Base-by-base conservation (phyloP, 805 yeast species). In the Priceomyces medius region DNA sequence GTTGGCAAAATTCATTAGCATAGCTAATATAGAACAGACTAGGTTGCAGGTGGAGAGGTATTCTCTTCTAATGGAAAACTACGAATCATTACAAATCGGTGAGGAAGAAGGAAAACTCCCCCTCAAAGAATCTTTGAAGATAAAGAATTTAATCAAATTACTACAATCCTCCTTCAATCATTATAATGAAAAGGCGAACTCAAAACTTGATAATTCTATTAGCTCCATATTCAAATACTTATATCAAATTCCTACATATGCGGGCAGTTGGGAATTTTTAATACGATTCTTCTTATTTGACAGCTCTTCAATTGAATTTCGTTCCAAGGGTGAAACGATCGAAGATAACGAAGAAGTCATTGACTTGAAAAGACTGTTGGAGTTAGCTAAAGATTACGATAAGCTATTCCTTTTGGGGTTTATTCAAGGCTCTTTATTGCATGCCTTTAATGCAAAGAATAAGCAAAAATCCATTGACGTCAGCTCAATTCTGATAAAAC, bases 1-100 rank as follows among this genome's bases (percentile, higher is more conserved):
- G 38, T 66, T 81, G 8, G 77, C 84, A 8, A 79, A 68, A 45
- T 80, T 86, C 48, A 59, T 83, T 16, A 59, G 71, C 6, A 46
- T 63, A 6, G 70, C 74, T 18, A 77, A 74, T 41, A 51, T 51
- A 5, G 77, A 75, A 13, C 55, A 59, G 16, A 55, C 64, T 5
- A 52, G 57, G 5, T 75, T 69, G 3, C 57, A 61, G 12, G 24
- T 61, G 17, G 79, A 73, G 33, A 52, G 61, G 9, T 57, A 61
- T 40, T 51, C 60, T 3, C 47, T 61, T 1, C 54, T 58, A 10
- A 51, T 76, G 19, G 59, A 65, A 3, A 45, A 54, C 4, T 56
- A 61, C 32, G 50, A 46, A 10, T 56, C 63, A 2, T 33, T 42
- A 14, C 56, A 51, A 29, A 55, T 64, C 37, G 64, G 55, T 2